Evolutionary conservation across 2,329 filamentous ascomycete species (phyloP).

Genomic region (Colletotrichum sp.): DNA sequence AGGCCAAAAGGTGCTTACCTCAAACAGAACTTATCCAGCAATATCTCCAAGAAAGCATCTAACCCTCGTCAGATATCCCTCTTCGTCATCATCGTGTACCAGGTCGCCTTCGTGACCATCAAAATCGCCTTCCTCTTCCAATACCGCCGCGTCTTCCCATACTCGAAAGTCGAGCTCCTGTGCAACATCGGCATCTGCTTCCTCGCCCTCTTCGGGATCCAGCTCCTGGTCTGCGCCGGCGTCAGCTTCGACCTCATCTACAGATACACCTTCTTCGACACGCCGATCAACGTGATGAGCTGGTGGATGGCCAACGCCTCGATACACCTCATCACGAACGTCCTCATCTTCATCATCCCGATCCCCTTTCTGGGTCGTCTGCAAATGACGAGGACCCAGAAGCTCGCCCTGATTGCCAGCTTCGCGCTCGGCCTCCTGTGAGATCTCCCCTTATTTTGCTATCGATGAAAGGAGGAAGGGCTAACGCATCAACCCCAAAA

Average conservation of each 20-base stretch:
- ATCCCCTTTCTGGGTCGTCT: slow-evolving; percentile 13
- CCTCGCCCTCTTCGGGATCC: slow-evolving; percentile 14
- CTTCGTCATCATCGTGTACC: slow-evolving; percentile 34
- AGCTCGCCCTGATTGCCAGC: slow-evolving; percentile 8
- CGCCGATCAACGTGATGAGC: neutral
- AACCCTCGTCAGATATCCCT: slow-evolving; percentile 26
- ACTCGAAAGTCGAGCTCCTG: slow-evolving; percentile 5
- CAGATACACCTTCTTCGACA: neutral
- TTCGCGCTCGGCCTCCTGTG: slow-evolving; percentile 22
- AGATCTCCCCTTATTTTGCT: neutral
- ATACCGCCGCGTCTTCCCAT: slow-evolving; percentile 37
- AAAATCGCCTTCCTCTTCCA: slow-evolving; percentile 42
- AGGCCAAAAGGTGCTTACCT: neutral
- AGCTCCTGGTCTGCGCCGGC: neutral
- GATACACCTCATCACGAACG: slow-evolving; percentile 21
- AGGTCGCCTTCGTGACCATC: slow-evolving; percentile 30
- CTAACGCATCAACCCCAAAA: neutral
- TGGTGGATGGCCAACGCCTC: slow-evolving; percentile 17
- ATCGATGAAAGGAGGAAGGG: no score
- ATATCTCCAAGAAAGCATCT: neutral
- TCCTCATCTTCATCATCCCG: slow-evolving; percentile 22
- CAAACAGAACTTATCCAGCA: neutral
- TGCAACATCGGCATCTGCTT: slow-evolving; percentile 21
- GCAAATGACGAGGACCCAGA: slow-evolving; percentile 6
- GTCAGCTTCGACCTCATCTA: neutral